Evolutionary conservation across 192 early-diverging fungal species (phyloP), one percentile per base, ranked within the genome.

Genomic region (Coemansia sp.): DNA sequence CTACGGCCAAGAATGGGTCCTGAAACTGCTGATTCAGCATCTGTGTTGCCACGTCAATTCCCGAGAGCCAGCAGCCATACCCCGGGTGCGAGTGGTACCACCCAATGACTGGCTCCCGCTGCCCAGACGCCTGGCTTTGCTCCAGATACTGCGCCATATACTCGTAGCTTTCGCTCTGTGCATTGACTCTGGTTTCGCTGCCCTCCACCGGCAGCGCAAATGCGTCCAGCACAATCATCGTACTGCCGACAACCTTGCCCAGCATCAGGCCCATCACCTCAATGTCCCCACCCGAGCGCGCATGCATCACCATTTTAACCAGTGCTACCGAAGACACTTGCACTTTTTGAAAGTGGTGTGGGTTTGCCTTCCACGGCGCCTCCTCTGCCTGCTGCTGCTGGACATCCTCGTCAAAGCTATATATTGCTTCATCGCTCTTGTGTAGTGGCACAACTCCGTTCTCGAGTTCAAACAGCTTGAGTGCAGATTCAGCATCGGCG

Each of bases 61-160:
- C 96, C 5, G 94, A 97, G 46, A 99, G 80, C 96, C 96, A 99
- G 80, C 96, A 98, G 6, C 96, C 94, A 63, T 99, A 99, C n/a
- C 96, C 96, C 13, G 96, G 96, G 76, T 99, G 96, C 39, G 87
- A 90, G 68, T 99, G 96, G 81, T 99, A 99, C 96, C 96, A 99
- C 0, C 96, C 96, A 71, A 97, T 84, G 10, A 84, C 89, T 55
- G 96, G 93, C 65, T 99, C 96, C 8, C 90, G 63, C 33, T 93
- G 80, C 6, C 94, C 96, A 57, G 92, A 87, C 81, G 94, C 85
- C 62, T 87, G 87, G 55, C 81, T 84, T 52, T 87, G 88, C 33
- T 88, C 86, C 58, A 91, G 80, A 68, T 96, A 96, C 54, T 91
- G 80, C 9, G 95, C 93, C 96, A 97, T 97, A 65, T 97, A 99